These are phyloP conservation scores for Lavandula angustifolia DNA, from an alignment of 257 asterid genomes.

Conservation along the genomic window DNA sequence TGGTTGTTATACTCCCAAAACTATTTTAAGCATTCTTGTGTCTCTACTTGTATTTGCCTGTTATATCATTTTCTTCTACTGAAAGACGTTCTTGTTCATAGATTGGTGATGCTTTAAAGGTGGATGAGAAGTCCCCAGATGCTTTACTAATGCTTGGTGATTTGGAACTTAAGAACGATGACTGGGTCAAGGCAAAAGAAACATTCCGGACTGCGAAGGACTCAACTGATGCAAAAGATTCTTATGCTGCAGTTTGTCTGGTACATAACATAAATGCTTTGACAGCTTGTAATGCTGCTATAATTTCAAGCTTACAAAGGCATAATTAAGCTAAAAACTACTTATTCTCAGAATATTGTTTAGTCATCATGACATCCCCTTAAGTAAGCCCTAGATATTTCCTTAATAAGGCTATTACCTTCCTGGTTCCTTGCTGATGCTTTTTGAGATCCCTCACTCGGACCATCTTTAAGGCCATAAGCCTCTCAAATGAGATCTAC, in stretches of 20 bases:
- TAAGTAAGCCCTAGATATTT: background rate
- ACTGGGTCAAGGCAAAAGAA: constrained; percentile 99
- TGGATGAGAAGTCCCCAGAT: constrained; percentile 87
- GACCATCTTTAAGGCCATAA: background rate
- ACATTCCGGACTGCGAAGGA: constrained; percentile 88
- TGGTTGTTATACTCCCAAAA: constrained; percentile 61
- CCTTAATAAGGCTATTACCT: background rate
- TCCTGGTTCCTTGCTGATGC: background rate
- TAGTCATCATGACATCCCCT: background rate
- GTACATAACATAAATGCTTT: constrained; percentile 42
- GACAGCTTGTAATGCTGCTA: constrained; percentile 17
- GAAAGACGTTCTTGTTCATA: constrained; percentile 38
- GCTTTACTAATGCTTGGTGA: constrained; percentile 97
- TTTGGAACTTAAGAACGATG: constrained; percentile 97
- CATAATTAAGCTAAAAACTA: background rate
- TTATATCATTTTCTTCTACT: constrained; percentile 11
- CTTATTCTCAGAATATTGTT: background rate
- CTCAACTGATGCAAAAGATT: constrained; percentile 71
- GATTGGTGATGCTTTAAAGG: constrained; percentile 86
- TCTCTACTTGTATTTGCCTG: constrained; percentile 12
- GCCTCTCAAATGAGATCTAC: background rate
- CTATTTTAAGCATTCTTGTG: constrained; percentile 24
- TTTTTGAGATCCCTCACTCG: background rate
- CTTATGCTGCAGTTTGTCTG: constrained; percentile 97
- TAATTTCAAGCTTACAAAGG: constrained; percentile 7